Conservation (phyloP, 495 filamentous ascomycete species). For the Acidiella bohemica region DNA sequence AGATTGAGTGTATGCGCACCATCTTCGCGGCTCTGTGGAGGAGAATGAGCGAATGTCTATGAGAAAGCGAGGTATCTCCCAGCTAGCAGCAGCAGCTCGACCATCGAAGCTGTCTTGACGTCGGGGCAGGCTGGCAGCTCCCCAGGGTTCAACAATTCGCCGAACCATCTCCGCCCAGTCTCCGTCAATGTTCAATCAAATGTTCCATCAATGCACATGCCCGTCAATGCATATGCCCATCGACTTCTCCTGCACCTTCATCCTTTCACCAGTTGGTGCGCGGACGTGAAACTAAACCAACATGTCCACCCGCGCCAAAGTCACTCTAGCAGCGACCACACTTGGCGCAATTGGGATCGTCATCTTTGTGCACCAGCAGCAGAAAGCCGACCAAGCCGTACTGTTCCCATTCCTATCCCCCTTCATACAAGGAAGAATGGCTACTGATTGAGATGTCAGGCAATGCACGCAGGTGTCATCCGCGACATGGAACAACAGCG, state of each 20-base stretch:
- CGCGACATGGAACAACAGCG: constrained; percentile 91
- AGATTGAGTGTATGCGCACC: no score
- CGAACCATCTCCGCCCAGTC: neutral
- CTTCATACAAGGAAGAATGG: constrained; percentile 4
- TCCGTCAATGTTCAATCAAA: no score
- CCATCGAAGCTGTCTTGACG: neutral
- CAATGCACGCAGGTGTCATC: constrained; percentile 91
- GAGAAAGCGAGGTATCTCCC: neutral
- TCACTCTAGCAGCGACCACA: constrained; percentile 67
- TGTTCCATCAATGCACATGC: no score
- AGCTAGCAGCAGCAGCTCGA: neutral
- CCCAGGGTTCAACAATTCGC: neutral
- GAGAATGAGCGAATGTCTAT: neutral
- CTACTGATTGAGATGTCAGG: constrained; percentile 36
- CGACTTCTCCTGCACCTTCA: neutral
- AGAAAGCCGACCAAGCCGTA: constrained; percentile 77
- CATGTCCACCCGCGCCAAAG: constrained; percentile 84
- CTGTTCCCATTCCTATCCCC: constrained; percentile 14
- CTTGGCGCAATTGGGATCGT: constrained; percentile 64
- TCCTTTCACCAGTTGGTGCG: no score
- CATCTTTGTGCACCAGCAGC: constrained; percentile 75
- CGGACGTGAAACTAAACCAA: neutral
- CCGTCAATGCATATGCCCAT: neutral
- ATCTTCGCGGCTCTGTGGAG: neutral
- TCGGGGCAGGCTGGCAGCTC: neutral